These are phyloP conservation scores for Pisolithus sp. DNA, from an alignment of 768 basidiomycete species.

Conservation along the genomic window DNA sequence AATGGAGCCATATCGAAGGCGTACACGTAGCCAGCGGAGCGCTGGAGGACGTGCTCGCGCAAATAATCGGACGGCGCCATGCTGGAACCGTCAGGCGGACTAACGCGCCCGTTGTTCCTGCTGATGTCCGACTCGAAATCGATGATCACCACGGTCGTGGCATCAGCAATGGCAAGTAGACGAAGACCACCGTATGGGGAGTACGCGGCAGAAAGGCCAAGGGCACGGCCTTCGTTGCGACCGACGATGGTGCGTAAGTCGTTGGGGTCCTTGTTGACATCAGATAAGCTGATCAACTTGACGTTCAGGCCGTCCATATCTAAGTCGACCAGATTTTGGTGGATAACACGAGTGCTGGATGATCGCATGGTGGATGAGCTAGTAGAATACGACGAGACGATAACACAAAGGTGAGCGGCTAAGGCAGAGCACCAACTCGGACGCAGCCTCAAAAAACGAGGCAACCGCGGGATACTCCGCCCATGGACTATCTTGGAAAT, in stretches of 20 bases:
- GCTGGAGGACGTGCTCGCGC: constrained; percentile 23
- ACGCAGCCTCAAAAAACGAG: neutral
- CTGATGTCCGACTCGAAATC: constrained; percentile 14
- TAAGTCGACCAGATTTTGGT: constrained; percentile 23
- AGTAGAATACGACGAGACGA: neutral
- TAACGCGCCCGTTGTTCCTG: constrained; percentile 31
- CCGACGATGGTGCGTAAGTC: constrained; percentile 19
- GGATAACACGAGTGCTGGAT: constrained; percentile 12
- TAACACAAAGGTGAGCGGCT: neutral
- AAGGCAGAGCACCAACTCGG: neutral
- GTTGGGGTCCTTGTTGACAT: constrained; percentile 17
- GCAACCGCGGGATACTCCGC: neutral
- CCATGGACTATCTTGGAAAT: too few species aligned
- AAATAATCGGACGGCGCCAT: constrained; percentile 21
- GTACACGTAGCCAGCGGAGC: constrained; percentile 21
- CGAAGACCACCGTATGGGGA: constrained; percentile 17
- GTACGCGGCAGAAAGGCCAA: constrained; percentile 24
- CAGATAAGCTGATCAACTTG: constrained; percentile 11
- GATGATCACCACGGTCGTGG: constrained; percentile 20
- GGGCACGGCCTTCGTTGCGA: constrained; percentile 28
- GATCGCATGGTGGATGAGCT: constrained; percentile 7
- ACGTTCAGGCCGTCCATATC: constrained; percentile 17
- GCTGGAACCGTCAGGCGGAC: constrained; percentile 9
- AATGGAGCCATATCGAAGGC: constrained; percentile 26
- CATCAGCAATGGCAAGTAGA: constrained; percentile 23